Conservation (phyloP, 2,329 filamentous ascomycete genomes). For the Pseudocercospora pini-densiflorae region DNA sequence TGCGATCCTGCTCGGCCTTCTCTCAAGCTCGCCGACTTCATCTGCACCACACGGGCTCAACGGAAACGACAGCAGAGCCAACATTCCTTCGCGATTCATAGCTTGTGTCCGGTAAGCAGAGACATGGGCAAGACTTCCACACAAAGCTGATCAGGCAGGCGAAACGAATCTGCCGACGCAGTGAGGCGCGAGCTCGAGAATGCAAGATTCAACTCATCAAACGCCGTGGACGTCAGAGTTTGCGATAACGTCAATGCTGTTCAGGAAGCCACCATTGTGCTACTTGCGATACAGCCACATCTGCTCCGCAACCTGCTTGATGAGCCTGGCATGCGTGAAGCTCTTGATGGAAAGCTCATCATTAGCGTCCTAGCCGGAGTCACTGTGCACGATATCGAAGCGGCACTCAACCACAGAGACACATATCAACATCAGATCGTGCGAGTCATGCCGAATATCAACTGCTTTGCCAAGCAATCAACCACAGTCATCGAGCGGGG, state of each 20-base stretch:
- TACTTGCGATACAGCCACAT: constrained; percentile 20
- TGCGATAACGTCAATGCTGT: constrained; percentile 11
- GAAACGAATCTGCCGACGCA: constrained; percentile 6
- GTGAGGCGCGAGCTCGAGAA: background rate
- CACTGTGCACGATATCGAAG: constrained; percentile 6
- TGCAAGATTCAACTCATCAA: background rate
- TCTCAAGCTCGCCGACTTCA: background rate
- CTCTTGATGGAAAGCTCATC: constrained; percentile 17
- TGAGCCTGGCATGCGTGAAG: constrained; percentile 13
- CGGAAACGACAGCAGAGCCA: background rate
- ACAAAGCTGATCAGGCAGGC: background rate
- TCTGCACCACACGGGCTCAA: background rate
- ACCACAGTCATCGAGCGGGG: constrained; percentile 17
- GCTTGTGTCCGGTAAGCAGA: constrained; percentile 14
- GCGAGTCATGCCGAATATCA: constrained; percentile 21
- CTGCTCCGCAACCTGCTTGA: constrained; percentile 8
- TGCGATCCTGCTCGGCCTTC: constrained; percentile 16
- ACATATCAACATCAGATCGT: background rate
- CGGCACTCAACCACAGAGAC: background rate
- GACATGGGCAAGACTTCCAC: background rate
- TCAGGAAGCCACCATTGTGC: constrained; percentile 10
- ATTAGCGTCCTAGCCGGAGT: constrained; percentile 23
- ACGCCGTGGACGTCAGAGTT: constrained; percentile 5
- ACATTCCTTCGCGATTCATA: constrained; percentile 3
- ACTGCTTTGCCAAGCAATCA: constrained; percentile 10